Evolutionary conservation across 1,284 basidiomycete genomes (phyloP), one percentile per base, ranked within the genome.

Genomic region (Ustilago bromivora): DNA sequence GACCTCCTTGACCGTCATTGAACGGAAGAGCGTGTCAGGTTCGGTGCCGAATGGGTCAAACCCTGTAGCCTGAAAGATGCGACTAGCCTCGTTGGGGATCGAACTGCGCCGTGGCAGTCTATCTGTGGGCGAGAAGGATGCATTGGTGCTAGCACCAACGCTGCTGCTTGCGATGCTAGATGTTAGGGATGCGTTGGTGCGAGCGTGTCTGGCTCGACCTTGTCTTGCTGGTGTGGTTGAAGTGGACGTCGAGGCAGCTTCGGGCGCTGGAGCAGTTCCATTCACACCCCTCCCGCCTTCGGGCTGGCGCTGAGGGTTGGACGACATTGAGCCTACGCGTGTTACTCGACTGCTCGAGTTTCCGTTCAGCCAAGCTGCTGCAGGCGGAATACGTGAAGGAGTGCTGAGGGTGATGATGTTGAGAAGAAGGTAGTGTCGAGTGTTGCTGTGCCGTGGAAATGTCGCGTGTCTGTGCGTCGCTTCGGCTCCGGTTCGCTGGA

Each of bases 21-120:
- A 59, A 36, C 54, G 28, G 56, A 83, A 81, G 10, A 81, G 67
- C 8, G 66, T 64, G 38, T 83, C 81, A 0, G 79, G 71, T 31
- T 82, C 81, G 13, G 58, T 61, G 35, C 63, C 49, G 55, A 75
- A 71, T 1, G 75, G 71, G 40, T 79, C 66, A 43, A 79, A 60
- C 49, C 72, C 76, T 15, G 73, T 75, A 2, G 72, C 53, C 40
- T 71, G 60, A 36, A 75, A 78, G 58, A 72, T 59, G 55, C 64
- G 67, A 35, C 57, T 51, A 10, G 71, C 71, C 17, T 73, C 71
- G 28, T 58, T 68, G 1, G 71, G 59, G 8, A 60, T 55, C 5
- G 66, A 73, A 2, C 55, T 15, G 1, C 66, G 57, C 15, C 71
- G 47, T 7, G 61, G 61, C 2, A 68, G 34, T n/a, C 28, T 34